These are phyloP conservation scores for Leccinum ochraceum DNA, from an alignment of 768 basidiomycete species.

Conservation along the genomic window DNA sequence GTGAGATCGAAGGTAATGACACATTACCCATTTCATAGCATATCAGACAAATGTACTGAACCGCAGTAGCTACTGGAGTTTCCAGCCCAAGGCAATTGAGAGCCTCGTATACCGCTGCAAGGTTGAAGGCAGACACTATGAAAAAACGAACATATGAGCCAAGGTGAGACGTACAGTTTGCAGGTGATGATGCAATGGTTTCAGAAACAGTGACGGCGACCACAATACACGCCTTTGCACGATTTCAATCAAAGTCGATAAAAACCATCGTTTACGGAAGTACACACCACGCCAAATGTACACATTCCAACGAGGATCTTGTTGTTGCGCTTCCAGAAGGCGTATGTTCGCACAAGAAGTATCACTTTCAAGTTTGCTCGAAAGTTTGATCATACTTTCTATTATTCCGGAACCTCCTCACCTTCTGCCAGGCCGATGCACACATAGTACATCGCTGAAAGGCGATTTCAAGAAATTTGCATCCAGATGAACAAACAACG, in stretches of 20 bases:
- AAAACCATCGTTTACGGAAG: neutral
- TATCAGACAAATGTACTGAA: slow-evolving; percentile 14
- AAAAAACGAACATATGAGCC: neutral
- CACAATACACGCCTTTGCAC: slow-evolving; percentile 9
- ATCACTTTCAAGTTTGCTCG: slow-evolving; percentile 8
- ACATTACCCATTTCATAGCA: slow-evolving; percentile 16
- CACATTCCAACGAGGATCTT: slow-evolving; percentile 22
- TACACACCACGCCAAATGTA: slow-evolving; percentile 9
- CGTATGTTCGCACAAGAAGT: slow-evolving; percentile 23
- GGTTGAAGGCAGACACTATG: neutral
- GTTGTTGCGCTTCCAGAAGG: slow-evolving; percentile 20
- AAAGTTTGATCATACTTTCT: neutral
- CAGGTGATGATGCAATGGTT: slow-evolving; percentile 4
- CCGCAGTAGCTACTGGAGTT: slow-evolving; percentile 3
- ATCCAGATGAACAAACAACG: neutral
- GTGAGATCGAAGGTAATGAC: neutral
- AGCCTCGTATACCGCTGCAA: slow-evolving; percentile 13
- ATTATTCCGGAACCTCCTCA: neutral
- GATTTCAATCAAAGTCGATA: neutral
- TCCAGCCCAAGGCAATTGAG: slow-evolving; percentile 12
- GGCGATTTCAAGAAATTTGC: neutral
- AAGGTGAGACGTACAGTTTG: slow-evolving; percentile 2
- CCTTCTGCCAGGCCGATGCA: slow-evolving; percentile 18
- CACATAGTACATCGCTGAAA: slow-evolving; percentile 15
- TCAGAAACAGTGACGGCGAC: slow-evolving; percentile 10